Base-by-base conservation (phyloP, 2,329 filamentous ascomycete species). In the Cryphonectria japonica region DNA sequence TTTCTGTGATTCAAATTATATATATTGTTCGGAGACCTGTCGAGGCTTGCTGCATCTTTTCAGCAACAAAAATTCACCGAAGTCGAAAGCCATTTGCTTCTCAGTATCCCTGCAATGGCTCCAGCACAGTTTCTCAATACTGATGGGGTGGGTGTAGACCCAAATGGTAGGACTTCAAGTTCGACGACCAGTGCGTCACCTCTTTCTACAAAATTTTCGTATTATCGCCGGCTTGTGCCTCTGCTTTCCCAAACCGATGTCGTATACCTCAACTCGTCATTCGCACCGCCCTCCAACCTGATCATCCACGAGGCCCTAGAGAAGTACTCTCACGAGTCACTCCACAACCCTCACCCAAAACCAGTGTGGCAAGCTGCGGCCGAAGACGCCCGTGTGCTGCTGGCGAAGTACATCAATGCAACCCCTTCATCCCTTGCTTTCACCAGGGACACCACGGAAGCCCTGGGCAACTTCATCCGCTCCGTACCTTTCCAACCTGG, bases 381-480 rank as follows among this genome's bases (percentile, higher is more conserved):
- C 1, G 75, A 77, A 59, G 75, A 75, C 14, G 69, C 75, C n/a
- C 73, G 76, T 0, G 39, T 66, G 1, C 72, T 79, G 0, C 9
- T 80, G 6, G 78, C 72, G 1, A 69, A 74, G 11, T 79, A 78
- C 68, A 76, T 80, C 74, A 76, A 78, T 57, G 73, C 78, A n/a
- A 71, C 76, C 2, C 66, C 73, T 0, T 65, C 73, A 0, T 69
- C 74, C 1, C 73, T 80, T 22, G 76, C 77, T 2, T 77, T 80
- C 60, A 79, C 77, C 0, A 75, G 78, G 2, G 78, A 80, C 64
- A 80, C 79, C 0, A 80, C 79, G 1, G 79, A 80, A 60, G 79
- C 73, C 0, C 70, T 80, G 0, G 76, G 76, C 2, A 70, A 67
- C 41, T 80, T 80, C 69, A 77, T 78, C 54, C 74, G 72, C 6